Conservation (phyloP, 768 basidiomycete genomes). For the Suillus subalutaceus region DNA sequence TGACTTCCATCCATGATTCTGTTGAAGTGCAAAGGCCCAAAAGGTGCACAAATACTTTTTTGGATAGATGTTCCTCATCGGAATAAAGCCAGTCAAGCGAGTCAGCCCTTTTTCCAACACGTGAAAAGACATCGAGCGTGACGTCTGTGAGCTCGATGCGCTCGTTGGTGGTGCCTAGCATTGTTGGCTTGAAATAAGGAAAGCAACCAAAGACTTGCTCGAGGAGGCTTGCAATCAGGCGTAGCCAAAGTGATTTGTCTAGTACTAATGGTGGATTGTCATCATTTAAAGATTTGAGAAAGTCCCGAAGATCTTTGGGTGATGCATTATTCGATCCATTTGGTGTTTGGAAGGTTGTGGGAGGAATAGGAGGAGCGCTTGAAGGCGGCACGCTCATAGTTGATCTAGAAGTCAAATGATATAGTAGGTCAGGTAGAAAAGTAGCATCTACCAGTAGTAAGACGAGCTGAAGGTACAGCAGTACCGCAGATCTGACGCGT, state of each 20-base stretch:
- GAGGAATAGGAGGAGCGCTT: constrained; percentile 22
- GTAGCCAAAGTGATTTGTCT: constrained; percentile 50
- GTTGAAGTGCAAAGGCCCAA: constrained; percentile 57
- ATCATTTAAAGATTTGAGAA: constrained; percentile 42
- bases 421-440: neutral
- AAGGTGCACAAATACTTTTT: constrained; percentile 52
- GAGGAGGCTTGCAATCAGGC: constrained; percentile 52
- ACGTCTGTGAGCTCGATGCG: constrained; percentile 57
- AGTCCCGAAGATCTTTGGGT: constrained; percentile 45
- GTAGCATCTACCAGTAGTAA: neutral
- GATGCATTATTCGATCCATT: constrained; percentile 26
- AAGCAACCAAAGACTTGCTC: constrained; percentile 57
- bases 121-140: constrained; percentile 56
- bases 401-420: neutral
- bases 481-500: neutral
- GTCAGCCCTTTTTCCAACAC: constrained; percentile 42
- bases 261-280: constrained; percentile 30
- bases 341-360: constrained; percentile 35
- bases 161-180: constrained; percentile 60
- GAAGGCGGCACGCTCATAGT: constrained; percentile 31
- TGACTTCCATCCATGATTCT: constrained; percentile 61
- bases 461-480: neutral
- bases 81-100: constrained; percentile 52
- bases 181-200: constrained; percentile 51
- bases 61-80: constrained; percentile 46